Base-by-base conservation (phyloP, 192 early-diverging fungal species). In the Diversispora eburnea region DNA sequence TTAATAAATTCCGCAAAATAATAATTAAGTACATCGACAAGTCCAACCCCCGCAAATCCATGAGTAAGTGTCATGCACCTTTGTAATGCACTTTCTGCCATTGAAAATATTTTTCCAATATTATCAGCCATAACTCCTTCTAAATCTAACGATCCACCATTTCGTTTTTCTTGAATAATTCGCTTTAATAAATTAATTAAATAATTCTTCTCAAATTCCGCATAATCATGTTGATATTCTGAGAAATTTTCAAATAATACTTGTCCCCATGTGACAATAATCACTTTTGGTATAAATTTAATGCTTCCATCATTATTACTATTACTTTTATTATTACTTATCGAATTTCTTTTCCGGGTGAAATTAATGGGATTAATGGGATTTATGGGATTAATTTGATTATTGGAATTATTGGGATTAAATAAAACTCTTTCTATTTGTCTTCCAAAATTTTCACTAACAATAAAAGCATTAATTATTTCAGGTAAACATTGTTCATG, bases 221-320 rank as follows among this genome's bases (percentile, higher is more conserved):
- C 83, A 79, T 88, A 91, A 39, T 85, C 77, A 65, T 86, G 81
- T 57, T 92, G 91, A 68, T 83, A 88, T 0, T 82, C 58, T 52
- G 85, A 75, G 71, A 92, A 93, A 0, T 88, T 80, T 20, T 93
- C 89, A 54, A 89, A 90, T 3, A 91, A 67, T 5, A 84, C 75
- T 42, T 78, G 78, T 0, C 87, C 84, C 91, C 91, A 93, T 6
- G 77, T 78, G 45, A 79, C 77, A 45, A 78, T 74, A 74, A 84
- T 81, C 1, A 75, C 72, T 15, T 72, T 71, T 13, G 70, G 46
- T 8, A 17, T 1, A 25, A 13, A 15, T 17, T 51, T 33, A 33
- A 33, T 33, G 0, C 25, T 33, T 33, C 25, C 25, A 33, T 33
- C 25, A 33, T 33, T 33, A 33, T 33, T 33, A 33, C 25, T 33